Conservation (phyloP, 768 basidiomycete species). For the Pleurotus tuber-regium region DNA sequence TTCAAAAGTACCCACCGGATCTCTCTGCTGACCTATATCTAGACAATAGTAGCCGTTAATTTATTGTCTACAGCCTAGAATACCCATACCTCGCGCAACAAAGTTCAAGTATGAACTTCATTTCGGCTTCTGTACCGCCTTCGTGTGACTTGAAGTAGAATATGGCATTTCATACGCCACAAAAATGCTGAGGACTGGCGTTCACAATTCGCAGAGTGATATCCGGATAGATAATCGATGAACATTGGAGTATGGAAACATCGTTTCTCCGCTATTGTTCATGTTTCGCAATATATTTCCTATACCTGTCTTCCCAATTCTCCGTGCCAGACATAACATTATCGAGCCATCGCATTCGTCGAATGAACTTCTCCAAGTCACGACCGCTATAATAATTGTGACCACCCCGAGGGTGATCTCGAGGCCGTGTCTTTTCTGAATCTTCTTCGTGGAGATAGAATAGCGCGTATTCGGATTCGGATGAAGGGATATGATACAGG, state of each 20-base stretch:
- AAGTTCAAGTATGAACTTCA: no score
- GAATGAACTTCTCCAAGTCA: constrained; percentile 45
- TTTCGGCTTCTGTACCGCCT: no score
- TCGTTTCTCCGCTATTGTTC: not conserved
- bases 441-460: constrained; percentile 33
- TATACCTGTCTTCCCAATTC: constrained; percentile 46
- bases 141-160: no score
- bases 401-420: constrained; percentile 48
- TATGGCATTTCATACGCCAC: no score
- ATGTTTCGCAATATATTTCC: not conserved
- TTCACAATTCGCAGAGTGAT: no score
- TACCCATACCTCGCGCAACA: no score
- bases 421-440: constrained; percentile 14
- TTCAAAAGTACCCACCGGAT: no score
- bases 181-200: no score
- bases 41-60: no score
- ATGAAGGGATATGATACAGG: constrained; percentile 44
- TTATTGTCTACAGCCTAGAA: no score
- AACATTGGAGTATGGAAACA: not conserved
- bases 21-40: no score
- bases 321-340: constrained; percentile 27
- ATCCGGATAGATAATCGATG: not conserved
- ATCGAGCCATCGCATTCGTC: constrained; percentile 42
- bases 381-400: constrained; percentile 63
- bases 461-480: constrained; percentile 43